Evolutionary conservation across 2,329 filamentous ascomycete species (phyloP).

Genomic region (Arachnopeziza araneosa): DNA sequence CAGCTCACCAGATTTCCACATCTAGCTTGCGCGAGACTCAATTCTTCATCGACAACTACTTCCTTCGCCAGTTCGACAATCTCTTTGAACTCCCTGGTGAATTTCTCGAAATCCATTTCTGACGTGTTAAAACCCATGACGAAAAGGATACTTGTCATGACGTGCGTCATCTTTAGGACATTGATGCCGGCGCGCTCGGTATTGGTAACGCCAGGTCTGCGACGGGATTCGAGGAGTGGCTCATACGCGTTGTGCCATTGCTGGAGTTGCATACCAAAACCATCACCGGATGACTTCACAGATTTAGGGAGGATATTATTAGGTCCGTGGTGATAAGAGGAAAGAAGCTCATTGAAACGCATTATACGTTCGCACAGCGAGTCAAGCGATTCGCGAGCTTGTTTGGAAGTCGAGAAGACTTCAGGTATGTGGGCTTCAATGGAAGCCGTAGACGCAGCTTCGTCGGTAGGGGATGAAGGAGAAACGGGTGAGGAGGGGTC

Average conservation of each 20-base stretch:
- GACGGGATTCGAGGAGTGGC: conserved; percentile 45
- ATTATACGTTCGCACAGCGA: conserved; percentile 50
- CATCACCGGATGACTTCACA: conserved; percentile 29
- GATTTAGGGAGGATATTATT: conserved; percentile 41
- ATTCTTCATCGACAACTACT: conserved; percentile 40
- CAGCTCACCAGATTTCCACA: conserved; percentile 13
- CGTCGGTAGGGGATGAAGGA: conserved; percentile 39
- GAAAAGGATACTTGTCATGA: conserved; percentile 52
- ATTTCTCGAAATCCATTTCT: conserved; percentile 54
- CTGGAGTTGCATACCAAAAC: conserved; percentile 44
- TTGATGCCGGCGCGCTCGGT: conserved; percentile 54
- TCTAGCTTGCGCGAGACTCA: conserved; percentile 17
- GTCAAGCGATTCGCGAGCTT: conserved; percentile 54
- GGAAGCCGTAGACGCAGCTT: conserved; percentile 18
- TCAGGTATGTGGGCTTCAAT: conserved; percentile 21
- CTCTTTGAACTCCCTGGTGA: conserved; percentile 44
- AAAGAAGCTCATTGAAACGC: conserved; percentile 53
- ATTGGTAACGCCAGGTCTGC: conserved; percentile 40
- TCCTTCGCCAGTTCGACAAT: conserved; percentile 55
- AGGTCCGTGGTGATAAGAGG: conserved; percentile 38
- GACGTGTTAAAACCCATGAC: conserved; percentile 55
- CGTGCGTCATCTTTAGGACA: conserved; percentile 57
- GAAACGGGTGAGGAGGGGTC: conserved; percentile 23
- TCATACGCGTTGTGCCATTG: conserved; percentile 53
- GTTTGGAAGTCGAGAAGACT: conserved; percentile 43